Conservation (phyloP, 1,284 basidiomycete genomes). For the Papiliotrema fonsecae region DNA sequence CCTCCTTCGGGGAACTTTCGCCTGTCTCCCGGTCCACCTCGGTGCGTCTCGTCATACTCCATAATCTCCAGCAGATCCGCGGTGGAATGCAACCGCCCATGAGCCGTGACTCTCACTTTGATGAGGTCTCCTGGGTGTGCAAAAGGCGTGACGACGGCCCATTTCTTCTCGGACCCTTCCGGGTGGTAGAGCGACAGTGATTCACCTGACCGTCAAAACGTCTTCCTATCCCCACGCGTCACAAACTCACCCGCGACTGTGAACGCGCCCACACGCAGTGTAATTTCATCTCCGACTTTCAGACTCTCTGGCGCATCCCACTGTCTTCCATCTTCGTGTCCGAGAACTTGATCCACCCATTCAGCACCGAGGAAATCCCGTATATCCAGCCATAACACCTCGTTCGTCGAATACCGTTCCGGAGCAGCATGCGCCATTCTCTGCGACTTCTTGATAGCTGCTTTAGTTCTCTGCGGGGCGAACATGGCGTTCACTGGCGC, state of each 20-base stretch:
- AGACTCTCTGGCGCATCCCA: conserved; percentile 43
- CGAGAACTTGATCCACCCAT: conserved; percentile 54
- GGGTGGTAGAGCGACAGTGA: conserved; percentile 18
- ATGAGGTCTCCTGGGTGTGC: conserved; percentile 76
- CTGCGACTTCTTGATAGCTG: conserved; percentile 15
- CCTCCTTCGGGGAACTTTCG: conserved; percentile 41
- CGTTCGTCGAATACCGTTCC: conserved; percentile 65
- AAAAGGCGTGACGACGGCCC: conserved; percentile 78
- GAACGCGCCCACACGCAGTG: conserved; percentile 56
- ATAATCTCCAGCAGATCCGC: conserved; percentile 71
- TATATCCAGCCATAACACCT: conserved; percentile 71
- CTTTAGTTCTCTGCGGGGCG: conserved; percentile 7
- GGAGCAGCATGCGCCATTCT: conserved; percentile 46
- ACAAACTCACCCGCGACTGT: conserved; percentile 21
- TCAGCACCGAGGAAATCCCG: conserved; percentile 62
- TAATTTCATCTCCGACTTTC: conserved; percentile 58
- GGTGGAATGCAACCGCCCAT: conserved; percentile 60
- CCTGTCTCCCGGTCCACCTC: conserved; percentile 56
- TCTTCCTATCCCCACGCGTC: not conserved
- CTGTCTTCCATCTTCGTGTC: conserved; percentile 58
- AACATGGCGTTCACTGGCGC: conserved; percentile 26
- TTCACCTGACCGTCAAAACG: conserved; percentile 19
- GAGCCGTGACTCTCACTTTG: conserved; percentile 63
- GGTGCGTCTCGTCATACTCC: conserved; percentile 59
- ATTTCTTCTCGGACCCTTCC: conserved; percentile 50